Evolutionary conservation across 2,329 filamentous ascomycete species (phyloP).

Genomic region (Thermothelomyces thermophilus): DNA sequence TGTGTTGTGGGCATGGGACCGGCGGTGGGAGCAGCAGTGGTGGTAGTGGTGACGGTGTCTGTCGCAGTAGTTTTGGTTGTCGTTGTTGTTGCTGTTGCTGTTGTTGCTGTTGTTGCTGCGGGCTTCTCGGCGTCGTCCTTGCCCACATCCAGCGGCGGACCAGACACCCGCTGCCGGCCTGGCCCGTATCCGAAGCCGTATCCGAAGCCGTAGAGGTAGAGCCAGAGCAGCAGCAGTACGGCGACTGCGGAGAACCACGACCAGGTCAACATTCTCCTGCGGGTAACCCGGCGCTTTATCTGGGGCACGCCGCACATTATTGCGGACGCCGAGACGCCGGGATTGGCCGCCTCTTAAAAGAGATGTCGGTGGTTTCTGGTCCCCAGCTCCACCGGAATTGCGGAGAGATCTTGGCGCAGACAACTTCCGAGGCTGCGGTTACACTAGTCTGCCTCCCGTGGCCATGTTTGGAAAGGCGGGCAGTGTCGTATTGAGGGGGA

Average conservation of each 20-base stretch:
- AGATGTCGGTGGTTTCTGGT: no score
- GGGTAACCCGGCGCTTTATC: slow-evolving; percentile 4
- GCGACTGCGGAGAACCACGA: slow-evolving; percentile 5
- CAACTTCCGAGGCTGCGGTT: slow-evolving; percentile 6
- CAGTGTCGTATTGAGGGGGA: no score
- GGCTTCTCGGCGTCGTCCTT: not conserved
- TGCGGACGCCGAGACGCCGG: not conserved
- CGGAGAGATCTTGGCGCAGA: slow-evolving; percentile 1
- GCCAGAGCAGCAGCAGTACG: slow-evolving; percentile 12
- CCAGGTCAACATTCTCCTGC: slow-evolving; percentile 1
- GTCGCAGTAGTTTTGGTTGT: not conserved
- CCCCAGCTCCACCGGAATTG: not conserved
- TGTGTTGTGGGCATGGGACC: not conserved
- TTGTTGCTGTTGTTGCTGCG: not conserved
- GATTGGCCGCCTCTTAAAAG: not conserved
- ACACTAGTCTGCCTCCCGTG: slow-evolving; percentile 5
- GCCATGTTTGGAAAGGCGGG: slow-evolving; percentile 1
- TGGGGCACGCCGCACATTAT: not conserved
- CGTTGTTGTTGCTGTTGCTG: not conserved
- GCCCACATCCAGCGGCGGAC: not conserved
- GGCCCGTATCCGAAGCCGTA: not conserved
- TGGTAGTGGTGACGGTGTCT: not conserved
- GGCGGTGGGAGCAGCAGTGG: not conserved
- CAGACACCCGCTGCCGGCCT: not conserved
- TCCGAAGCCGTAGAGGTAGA: slow-evolving; percentile 8